Conservation (phyloP, 495 filamentous ascomycete species). For the Patellaria atrata region DNA sequence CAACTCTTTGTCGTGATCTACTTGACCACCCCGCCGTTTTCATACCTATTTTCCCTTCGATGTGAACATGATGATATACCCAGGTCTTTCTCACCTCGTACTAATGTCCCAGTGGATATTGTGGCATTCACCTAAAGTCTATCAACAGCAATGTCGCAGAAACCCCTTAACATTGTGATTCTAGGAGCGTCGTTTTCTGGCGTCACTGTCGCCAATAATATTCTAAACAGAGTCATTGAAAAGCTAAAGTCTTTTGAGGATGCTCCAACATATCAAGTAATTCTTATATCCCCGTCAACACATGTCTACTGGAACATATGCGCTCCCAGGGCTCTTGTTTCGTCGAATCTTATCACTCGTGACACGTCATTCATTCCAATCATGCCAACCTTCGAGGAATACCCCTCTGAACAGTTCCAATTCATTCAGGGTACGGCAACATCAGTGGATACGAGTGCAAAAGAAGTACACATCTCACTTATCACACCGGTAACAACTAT, state of each 20-base stretch:
- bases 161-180: constrained; percentile 14
- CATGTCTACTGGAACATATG: constrained; percentile 19
- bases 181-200: constrained; percentile 15
- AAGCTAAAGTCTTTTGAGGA: constrained; percentile 5
- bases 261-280: constrained; percentile 9
- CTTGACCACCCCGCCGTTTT: too few relatives aligned
- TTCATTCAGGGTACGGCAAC: constrained; percentile 13
- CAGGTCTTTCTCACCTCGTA: too few relatives aligned
- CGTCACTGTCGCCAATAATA: constrained; percentile 12
- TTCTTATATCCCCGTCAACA: constrained; percentile 15
- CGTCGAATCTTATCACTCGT: constrained; percentile 2
- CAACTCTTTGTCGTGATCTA: too few relatives aligned
- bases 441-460: constrained; percentile 9
- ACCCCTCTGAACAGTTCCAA: constrained; percentile 8
- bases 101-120: too few relatives aligned
- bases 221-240: constrained; percentile 10
- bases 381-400: constrained; percentile 5
- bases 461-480: constrained; percentile 8
- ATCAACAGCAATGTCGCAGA: constrained; percentile 4
- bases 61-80: too few relatives aligned
- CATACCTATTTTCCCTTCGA: too few relatives aligned
- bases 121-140: too few relatives aligned
- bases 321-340: constrained; percentile 14
- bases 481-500: not conserved
- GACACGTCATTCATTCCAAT: constrained; percentile 11